Evolutionary conservation across 2,329 filamentous ascomycete species (phyloP).

Genomic region (Grosmannia clavigera): DNA sequence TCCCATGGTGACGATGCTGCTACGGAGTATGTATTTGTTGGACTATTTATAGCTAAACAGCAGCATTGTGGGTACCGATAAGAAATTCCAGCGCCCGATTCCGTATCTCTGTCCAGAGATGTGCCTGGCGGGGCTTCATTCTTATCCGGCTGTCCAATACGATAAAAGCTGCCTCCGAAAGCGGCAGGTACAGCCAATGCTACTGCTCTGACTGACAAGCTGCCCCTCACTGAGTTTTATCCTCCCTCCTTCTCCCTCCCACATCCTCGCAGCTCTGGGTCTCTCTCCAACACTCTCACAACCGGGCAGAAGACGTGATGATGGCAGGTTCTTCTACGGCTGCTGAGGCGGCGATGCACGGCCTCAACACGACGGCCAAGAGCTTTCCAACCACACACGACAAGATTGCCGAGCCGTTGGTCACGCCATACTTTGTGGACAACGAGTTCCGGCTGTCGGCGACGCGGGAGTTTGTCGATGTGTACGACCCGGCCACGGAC

Average conservation of each 20-base stretch:
- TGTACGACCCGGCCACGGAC: slow-evolving; percentile 73
- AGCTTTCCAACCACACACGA: slow-evolving; percentile 59
- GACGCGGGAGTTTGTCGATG: slow-evolving; percentile 60
- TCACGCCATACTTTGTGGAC: slow-evolving; percentile 72
- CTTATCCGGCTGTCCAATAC: neutral
- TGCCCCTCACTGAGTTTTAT: neutral
- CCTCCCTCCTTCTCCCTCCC: neutral
- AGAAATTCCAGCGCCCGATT: neutral
- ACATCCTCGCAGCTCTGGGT: neutral
- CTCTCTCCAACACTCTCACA: neutral
- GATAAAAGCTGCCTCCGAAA: neutral
- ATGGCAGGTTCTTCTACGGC: neutral
- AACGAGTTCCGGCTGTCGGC: slow-evolving; percentile 61
- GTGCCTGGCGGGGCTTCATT: neutral
- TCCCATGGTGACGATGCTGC: neutral
- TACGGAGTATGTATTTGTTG: neutral
- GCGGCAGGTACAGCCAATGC: neutral
- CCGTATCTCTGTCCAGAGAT: neutral
- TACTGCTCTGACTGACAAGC: neutral
- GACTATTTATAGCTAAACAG: neutral
- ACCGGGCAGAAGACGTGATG: neutral
- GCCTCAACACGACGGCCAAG: slow-evolving; percentile 21
- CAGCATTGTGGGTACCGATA: neutral
- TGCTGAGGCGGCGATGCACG: neutral
- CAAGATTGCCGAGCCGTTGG: slow-evolving; percentile 50